These are phyloP conservation scores for Talaromyces funiculosus DNA, from an alignment of 2,329 filamentous ascomycete species.

Conservation along the genomic window DNA sequence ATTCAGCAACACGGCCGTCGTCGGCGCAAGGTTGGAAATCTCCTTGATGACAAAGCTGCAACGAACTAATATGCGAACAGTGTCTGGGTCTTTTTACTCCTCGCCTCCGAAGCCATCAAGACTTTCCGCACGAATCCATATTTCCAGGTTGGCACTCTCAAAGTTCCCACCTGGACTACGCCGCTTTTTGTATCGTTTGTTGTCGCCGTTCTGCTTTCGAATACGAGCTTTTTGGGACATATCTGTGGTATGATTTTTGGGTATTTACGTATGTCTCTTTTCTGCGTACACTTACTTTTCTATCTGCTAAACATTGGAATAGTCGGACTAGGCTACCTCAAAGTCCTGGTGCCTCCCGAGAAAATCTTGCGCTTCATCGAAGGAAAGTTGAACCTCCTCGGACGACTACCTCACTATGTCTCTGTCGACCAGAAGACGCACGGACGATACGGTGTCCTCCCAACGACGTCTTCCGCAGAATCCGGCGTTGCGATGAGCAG, in stretches of 20 bases:
- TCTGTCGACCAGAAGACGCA: slow-evolving; percentile 95
- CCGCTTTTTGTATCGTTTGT: slow-evolving; percentile 73
- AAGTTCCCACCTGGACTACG: slow-evolving; percentile 88
- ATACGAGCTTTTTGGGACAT: slow-evolving; percentile 80
- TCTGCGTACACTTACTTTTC: background rate
- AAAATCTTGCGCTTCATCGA: slow-evolving; percentile 84
- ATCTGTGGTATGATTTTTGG: slow-evolving; percentile 76
- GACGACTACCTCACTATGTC: slow-evolving; percentile 81
- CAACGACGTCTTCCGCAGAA: slow-evolving; percentile 44
- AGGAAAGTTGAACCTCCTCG: slow-evolving; percentile 76
- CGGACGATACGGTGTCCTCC: slow-evolving; percentile 83
- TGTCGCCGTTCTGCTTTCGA: slow-evolving; percentile 69
- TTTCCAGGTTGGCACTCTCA: slow-evolving; percentile 58
- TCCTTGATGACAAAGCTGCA: background rate
- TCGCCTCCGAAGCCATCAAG: slow-evolving; percentile 79
- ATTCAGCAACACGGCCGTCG: slow-evolving; percentile 63
- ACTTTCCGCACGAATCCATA: slow-evolving; percentile 76
- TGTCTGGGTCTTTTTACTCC: slow-evolving; percentile 85
- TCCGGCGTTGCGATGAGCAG: slow-evolving; percentile 46
- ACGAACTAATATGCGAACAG: slow-evolving; percentile 43
- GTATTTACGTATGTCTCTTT: slow-evolving; percentile 64
- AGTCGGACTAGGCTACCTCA: slow-evolving; percentile 84
- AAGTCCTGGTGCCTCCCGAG: slow-evolving; percentile 84
- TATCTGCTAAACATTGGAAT: background rate
- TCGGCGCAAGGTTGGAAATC: slow-evolving; percentile 69